Percentiles rank a stretch among this genome's conserved stretches.
Conservation (phyloP, 1,284 basidiomycete species). For the Trametes pubescens region DNA sequence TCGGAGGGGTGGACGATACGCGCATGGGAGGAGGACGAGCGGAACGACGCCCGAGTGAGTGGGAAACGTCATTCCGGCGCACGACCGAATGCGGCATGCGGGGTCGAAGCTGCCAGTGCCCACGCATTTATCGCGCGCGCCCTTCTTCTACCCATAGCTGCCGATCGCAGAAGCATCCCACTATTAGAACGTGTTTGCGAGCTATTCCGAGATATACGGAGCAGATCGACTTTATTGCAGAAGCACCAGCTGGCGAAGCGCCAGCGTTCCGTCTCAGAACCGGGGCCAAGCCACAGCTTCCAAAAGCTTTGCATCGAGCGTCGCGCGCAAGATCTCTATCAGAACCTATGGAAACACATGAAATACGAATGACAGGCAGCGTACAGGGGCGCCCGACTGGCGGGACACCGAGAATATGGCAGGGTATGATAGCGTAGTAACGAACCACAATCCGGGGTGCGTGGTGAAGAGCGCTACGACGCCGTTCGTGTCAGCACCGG, state of each 20-base stretch:
- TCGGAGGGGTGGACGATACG: not conserved
- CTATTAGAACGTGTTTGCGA: constrained; percentile 1
- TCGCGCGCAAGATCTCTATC: not conserved
- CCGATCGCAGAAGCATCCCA: constrained; percentile 17
- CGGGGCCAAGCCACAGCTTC: not conserved
- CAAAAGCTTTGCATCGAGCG: not conserved
- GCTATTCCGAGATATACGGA: constrained; percentile 16
- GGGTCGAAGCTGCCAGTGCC: constrained; percentile 4
- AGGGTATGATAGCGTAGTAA: constrained; percentile 19
- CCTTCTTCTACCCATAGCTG: constrained; percentile 6
- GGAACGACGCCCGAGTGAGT: not conserved
- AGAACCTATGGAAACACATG: not conserved
- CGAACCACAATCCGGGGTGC: constrained; percentile 5
- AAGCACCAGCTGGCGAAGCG: constrained; percentile 8
- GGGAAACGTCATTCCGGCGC: constrained; percentile 18
- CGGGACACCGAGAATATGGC: constrained; percentile 3
- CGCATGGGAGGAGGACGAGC: not conserved
- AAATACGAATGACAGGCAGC: not conserved
- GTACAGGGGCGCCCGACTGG: not conserved
- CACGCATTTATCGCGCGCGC: not conserved
- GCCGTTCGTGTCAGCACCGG: constrained; percentile 13
- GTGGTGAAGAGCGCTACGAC: not conserved
- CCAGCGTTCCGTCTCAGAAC: constrained; percentile 1
- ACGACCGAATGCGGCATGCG: constrained; percentile 9
- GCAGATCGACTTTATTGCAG: constrained; percentile 6